Base-by-base conservation (phyloP, 139 green algal genomes). In the Gonium pectorale region DNA sequence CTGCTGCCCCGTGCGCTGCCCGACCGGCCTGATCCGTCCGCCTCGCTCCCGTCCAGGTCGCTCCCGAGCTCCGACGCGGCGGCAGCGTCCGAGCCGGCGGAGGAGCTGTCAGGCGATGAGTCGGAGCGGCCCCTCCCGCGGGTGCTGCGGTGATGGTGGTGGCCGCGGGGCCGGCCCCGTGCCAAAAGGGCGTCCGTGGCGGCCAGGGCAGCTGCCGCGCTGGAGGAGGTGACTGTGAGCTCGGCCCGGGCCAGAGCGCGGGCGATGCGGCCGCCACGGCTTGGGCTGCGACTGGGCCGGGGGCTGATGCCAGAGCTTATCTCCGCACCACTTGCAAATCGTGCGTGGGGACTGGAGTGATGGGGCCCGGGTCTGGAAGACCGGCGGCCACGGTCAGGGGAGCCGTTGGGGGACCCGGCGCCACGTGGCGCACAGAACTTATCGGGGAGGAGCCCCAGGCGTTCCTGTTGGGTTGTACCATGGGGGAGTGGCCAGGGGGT, bases 71-170 rank as follows among this genome's bases (percentile, higher is more conserved):
- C n/a, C n/a, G n/a, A n/a, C n/a, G n/a, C n/a, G n/a, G n/a, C n/a
- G n/a, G n/a, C n/a, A n/a, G n/a, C n/a, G n/a, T n/a, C n/a, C n/a
- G n/a, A n/a, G n/a, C n/a, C n/a, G n/a, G n/a, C n/a, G n/a, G n/a
- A n/a, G 33, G 66, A 72, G 66, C 66, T 49, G 66, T 72, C 66
- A 22, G n/a, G n/a, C n/a, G n/a, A n/a, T n/a, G 66, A 72, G 66
- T 72, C 66, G 35, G 66, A 75, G 67, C 40, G 37, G 5, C 67
- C 67, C 9, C 40, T 40, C 29, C 67, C 13, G 66, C 38, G 56
- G 13, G 7, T 35, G 40, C 67, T 59, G 40, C 67, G 21, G 26
- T 59, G 56, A 1, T 31, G 67, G 40, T 75, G 67, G 40, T 26
- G 67, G 15, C 27, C 2, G 21, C 44, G 33, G 29, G 29, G 13